phyloP scores from a whole-genome alignment of 2,329 filamentous ascomycete species.

The Raffaelea deltoideospora region DNA sequence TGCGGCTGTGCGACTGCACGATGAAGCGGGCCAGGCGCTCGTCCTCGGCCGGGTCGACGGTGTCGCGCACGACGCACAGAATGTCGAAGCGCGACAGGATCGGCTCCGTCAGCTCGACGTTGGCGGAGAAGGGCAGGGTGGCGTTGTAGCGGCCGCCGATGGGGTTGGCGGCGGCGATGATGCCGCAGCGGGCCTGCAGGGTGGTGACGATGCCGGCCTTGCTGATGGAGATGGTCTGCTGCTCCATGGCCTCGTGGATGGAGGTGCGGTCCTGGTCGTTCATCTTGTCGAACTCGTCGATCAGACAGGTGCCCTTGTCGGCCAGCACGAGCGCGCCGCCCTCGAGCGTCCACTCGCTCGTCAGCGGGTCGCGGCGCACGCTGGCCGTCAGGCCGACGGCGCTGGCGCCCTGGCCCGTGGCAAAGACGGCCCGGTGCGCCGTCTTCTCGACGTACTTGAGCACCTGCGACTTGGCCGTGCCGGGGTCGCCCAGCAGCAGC shows the following conservation, averaged over 20 bases:
- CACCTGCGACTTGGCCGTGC: constrained; percentile 94
- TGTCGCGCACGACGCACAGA: constrained; percentile 87
- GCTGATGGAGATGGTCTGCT: constrained; percentile 97
- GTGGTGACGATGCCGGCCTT: constrained; percentile 98
- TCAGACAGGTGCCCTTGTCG: constrained; percentile 86
- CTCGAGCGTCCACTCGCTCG: constrained; percentile 93
- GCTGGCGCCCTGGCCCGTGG: constrained; percentile 91
- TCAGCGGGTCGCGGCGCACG: constrained; percentile 87
- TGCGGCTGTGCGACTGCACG: constrained; percentile 82
- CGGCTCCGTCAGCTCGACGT: constrained; percentile 92
- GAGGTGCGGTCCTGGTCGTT: constrained; percentile 96
- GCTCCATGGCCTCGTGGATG: constrained; percentile 99
- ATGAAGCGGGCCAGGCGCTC: constrained; percentile 91
- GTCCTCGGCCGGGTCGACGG: constrained; percentile 82
- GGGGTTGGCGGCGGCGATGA: constrained; percentile 92
- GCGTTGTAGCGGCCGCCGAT: constrained; percentile 94
- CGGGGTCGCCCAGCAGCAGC: constrained; percentile 85
- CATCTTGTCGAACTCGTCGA: constrained; percentile 99
- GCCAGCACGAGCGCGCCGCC: constrained; percentile 90
- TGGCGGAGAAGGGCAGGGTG: constrained; percentile 87
- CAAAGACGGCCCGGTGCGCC: constrained; percentile 90
- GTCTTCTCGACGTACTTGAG: constrained; percentile 98
- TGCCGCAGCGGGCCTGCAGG: constrained; percentile 85
- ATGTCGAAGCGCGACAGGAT: constrained; percentile 98
- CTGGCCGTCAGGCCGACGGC: constrained; percentile 95